Percentiles rank a stretch among this genome's conserved stretches.
Evolutionary conservation across 2,329 filamentous ascomycete species (phyloP).

Genomic region (Phaeosphaeriaceae sp.): DNA sequence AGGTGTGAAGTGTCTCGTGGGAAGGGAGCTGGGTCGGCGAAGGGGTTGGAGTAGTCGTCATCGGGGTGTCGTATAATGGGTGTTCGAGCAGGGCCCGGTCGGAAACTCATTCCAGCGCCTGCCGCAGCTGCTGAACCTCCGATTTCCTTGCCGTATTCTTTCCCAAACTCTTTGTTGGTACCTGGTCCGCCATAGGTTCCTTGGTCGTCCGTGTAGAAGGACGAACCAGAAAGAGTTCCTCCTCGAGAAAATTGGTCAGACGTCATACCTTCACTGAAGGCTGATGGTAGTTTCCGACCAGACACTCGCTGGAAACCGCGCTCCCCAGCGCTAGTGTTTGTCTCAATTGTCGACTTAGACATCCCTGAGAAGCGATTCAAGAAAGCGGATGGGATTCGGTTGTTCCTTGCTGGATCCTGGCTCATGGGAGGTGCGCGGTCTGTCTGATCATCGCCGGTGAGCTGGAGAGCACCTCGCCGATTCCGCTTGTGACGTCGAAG

Average conservation of each 20-base stretch:
- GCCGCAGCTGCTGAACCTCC: constrained; percentile 28
- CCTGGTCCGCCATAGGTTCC: constrained; percentile 48
- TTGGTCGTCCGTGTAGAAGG: constrained; percentile 55
- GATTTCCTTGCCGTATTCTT: constrained; percentile 29
- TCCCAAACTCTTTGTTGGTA: constrained; percentile 26
- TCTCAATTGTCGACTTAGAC: constrained; percentile 46
- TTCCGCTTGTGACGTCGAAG: constrained; percentile 59
- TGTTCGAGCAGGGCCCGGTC: constrained; percentile 69
- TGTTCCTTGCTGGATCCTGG: constrained; percentile 45
- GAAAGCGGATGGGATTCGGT: constrained; percentile 49
- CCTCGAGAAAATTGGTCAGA: constrained; percentile 45
- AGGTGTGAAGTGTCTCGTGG: constrained; percentile 30
- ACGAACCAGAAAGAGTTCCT: constrained; percentile 46
- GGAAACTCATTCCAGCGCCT: constrained; percentile 33
- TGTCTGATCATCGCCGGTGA: constrained; percentile 34
- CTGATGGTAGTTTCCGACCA: constrained; percentile 57
- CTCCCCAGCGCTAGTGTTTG: constrained; percentile 46
- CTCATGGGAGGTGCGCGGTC: constrained; percentile 48
- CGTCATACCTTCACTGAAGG: constrained; percentile 57
- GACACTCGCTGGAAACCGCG: constrained; percentile 56
- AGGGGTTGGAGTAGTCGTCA: constrained; percentile 19
- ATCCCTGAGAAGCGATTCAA: constrained; percentile 49
- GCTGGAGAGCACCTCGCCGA: constrained; percentile 37
- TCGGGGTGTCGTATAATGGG: constrained; percentile 62
- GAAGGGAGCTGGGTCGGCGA: constrained; percentile 24